Base-by-base conservation (phyloP, 1,139 yeast species). In the Debaryomyces fabryi region DNA sequence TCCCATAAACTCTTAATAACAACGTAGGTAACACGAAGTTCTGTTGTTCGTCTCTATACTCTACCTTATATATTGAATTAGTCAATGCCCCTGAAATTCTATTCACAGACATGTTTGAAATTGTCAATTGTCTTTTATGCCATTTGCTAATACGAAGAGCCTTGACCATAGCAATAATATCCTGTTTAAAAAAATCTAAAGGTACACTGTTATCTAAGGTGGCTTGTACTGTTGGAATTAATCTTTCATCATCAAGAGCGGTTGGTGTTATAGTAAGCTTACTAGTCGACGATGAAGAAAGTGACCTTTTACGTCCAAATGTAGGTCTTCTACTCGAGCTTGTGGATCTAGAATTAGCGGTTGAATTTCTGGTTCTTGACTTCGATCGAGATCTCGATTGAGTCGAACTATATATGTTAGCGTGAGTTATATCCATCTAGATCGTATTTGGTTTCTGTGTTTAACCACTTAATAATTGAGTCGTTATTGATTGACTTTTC, bases 21-120 rank as follows among this genome's bases (percentile, higher is more conserved):
- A 93, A 69, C 50, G 69, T 66, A 46, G 68, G 88, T 34, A 70
- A 64, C 27, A 54, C 58, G 23, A 66, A 44, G 44, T 60, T 60
- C 35, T 60, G 65, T 16, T 55, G 56, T 8, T 52, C 50, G 53
- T 72, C 74, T 48, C 55, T 58, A 52, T 73, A 79, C 47, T 77
- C 76, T 6, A 91, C 78, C 57, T 84, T 83, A 66, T 88, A 91
- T 48, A 93, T 88, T 25, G 95, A 87, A 64, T 93, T 93, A 24
- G 99, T 93, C 64, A 93, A 76, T 0, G 99, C 99, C 10, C 99
- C 98, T 25, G 89, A 82, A 45, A 93, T 88, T 56, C 97, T 78
- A 41, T 58, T 61, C 16, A 76, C 69, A 16, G 67, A 69, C 47
- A 92, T 60, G 49, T 76, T 77, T 20, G 86, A 66, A 21, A 74